These are phyloP conservation scores for Porphyridium purpureum DNA, from an alignment of 23 red algal species.

Conservation along the genomic window DNA sequence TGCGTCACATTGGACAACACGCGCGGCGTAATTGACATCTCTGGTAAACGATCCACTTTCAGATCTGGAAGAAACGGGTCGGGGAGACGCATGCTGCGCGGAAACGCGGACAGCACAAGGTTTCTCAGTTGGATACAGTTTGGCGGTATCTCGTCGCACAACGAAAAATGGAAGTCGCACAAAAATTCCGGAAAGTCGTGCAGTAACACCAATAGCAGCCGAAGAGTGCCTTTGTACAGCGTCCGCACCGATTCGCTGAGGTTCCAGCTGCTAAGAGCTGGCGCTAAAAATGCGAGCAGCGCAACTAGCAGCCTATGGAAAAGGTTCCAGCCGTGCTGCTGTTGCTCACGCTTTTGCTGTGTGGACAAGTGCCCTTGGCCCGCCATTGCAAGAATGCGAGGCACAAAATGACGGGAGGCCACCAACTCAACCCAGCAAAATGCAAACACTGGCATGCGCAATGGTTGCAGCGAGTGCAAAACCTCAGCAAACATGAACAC, in stretches of 20 bases:
- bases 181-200: slow-evolving; percentile 98
- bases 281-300: slow-evolving; percentile 56
- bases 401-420: slow-evolving; percentile 47
- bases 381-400: slow-evolving; percentile 58
- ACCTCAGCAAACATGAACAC: slow-evolving; percentile 22
- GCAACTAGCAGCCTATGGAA: slow-evolving; percentile 54
- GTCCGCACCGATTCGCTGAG: slow-evolving; percentile 21
- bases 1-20: slow-evolving; percentile 44
- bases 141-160: slow-evolving; percentile 57
- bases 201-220: slow-evolving; percentile 63
- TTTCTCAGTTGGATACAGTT: slow-evolving; percentile 85
- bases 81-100: slow-evolving; percentile 70
- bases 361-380: too few species aligned
- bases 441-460: slow-evolving; percentile 47
- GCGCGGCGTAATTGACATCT: slow-evolving; percentile 37
- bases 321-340: slow-evolving; percentile 33
- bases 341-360: too few species aligned
- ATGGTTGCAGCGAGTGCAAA: slow-evolving; percentile 42
- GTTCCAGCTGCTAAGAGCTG: slow-evolving; percentile 15
- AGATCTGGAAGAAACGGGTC: slow-evolving; percentile 85
- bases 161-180: slow-evolving; percentile 50
- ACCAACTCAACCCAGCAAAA: slow-evolving; percentile 84
- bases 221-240: slow-evolving; percentile 67
- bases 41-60: slow-evolving; percentile 57
- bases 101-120: slow-evolving; percentile 71